Conservation (phyloP, 2,329 filamentous ascomycete genomes). For the Arthroderma sp. region DNA sequence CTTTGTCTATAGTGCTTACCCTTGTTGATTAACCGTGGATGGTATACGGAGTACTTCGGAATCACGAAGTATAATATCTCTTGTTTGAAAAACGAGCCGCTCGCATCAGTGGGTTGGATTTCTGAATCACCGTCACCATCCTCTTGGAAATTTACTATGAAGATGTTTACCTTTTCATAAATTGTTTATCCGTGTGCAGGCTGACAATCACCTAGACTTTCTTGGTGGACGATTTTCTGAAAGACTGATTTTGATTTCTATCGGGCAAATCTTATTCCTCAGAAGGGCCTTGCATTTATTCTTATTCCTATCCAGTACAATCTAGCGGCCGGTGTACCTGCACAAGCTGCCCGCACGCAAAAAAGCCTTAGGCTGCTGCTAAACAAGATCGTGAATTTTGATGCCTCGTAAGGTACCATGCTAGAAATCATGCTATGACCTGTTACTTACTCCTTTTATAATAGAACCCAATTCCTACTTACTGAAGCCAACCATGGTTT, state of each 20-base stretch:
- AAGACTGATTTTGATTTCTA: slow-evolving; percentile 5
- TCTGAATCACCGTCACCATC: too few species aligned
- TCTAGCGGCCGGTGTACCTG: background rate
- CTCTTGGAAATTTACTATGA: too few species aligned
- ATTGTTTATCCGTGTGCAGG: too few species aligned
- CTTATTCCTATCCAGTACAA: slow-evolving; percentile 8
- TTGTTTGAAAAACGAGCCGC: too few species aligned
- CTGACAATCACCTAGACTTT: background rate
- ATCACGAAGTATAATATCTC: too few species aligned
- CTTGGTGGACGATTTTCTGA: slow-evolving; percentile 2
- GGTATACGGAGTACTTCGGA: too few species aligned
- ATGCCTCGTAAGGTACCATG: slow-evolving; percentile 4
- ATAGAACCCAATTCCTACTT: slow-evolving; percentile 6
- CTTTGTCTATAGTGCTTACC: too few species aligned
- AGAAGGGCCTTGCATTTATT: background rate
- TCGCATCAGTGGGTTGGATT: too few species aligned
- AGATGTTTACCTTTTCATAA: too few species aligned
- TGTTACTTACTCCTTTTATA: background rate
- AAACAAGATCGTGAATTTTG: slow-evolving; percentile 2
- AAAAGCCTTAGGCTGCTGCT: background rate
- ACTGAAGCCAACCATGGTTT: slow-evolving; percentile 7
- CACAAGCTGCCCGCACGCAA: background rate
- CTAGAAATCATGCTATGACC: background rate
- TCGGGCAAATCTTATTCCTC: background rate
- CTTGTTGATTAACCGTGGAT: too few species aligned